Evolutionary conservation across 331 rosid genomes (phyloP), one percentile per base, ranked within the genome.

Genomic region (Rhamnella rubrinervis): DNA sequence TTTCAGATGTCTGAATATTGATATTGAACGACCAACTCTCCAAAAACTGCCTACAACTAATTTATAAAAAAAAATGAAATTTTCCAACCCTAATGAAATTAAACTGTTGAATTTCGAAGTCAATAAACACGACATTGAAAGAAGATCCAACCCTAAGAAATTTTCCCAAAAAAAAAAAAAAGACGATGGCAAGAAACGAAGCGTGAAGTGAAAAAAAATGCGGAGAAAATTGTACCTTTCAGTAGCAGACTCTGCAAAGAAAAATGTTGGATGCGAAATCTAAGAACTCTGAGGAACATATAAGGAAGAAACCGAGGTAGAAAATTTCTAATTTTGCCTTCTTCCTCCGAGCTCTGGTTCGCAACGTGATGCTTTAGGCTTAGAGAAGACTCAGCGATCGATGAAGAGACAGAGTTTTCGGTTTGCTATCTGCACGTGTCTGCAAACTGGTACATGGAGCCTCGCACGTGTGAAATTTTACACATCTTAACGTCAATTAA

Each of bases 391-490:
- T 8, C 4, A 14, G 15, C 4, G 49, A 44, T 1, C 14, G 49
- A 11, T 2, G 49, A 28, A 17, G 59, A 35, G 9, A 39, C 20
- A 12, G 39, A 21, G 18, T 44, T 18, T 8, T 23, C 23, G 55
- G 55, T 64, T 39, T 46, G 44, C 13, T 44, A 50, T 25, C 38
- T 25, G 49, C 58, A 20, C 71, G 55, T 15, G 61, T 63, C 47
- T 39, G 23, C 20, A 19, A 28, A 23, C 39, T 37, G 8, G 20
- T 20, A 55, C 68, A 61, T 64, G 73, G 66, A 11, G 52, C 51
- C 10, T 15, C 1, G 23, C 39, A 46, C 71, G 61, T 57, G 71
- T 57, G 60, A 38, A n/a, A 44, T 14, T 44, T 1, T 49, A 25
- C 16, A 18, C 31, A 0, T 10, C n/a, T 18, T 4, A n/a, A 8